Base-by-base conservation (phyloP, 208 protist genomes). In the Leishmania tarentolae region DNA sequence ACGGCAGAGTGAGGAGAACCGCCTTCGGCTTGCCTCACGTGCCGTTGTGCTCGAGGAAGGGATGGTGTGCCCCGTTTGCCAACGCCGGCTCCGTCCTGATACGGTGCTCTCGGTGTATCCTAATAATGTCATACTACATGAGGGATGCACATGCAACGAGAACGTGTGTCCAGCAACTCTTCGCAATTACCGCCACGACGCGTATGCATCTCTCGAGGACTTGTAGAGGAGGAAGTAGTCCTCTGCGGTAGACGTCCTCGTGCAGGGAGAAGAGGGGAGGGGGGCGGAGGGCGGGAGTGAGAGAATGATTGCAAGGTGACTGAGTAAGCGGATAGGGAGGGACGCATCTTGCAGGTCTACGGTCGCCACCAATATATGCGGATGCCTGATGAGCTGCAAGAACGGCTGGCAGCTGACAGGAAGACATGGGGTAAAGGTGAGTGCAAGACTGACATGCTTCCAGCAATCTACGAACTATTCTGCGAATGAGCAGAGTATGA, bases 21-120 rank as follows among this genome's bases (percentile, higher is more conserved):
- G 80, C 44, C 57, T 83, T 46, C 78, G 73, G 15, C 91, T 88
- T 63, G 40, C 56, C 17, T 40, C 80, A 46, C 82, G 77, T 85
- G 72, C 66, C 42, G 79, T 92, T 74, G 42, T 59, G 53, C 50
- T 87, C 46, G 56, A 77, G 46, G 80, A 88, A 65, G 70, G 78
- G 28, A 88, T 74, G 56, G 79, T 84, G 61, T 97, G 94, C 76
- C 88, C 84, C 0, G 91, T 92, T 8, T 97, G 94, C 69, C 75
- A 81, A 37, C 93, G 92, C 40, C 78, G 82, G 68, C 37, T 97
- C 3, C 87, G 89, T 3, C 87, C 91, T 0, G 91, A 92, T 19
- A 88, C 80, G n/a, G 83, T 90, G 35, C 84, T 97, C 84, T 77
- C 86, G 24, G 82, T 87, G 4, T 97, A 90, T 78, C 94, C 94